Evolutionary conservation across 768 basidiomycete genomes (phyloP).

Genomic region (Mycena albidolilacea): DNA sequence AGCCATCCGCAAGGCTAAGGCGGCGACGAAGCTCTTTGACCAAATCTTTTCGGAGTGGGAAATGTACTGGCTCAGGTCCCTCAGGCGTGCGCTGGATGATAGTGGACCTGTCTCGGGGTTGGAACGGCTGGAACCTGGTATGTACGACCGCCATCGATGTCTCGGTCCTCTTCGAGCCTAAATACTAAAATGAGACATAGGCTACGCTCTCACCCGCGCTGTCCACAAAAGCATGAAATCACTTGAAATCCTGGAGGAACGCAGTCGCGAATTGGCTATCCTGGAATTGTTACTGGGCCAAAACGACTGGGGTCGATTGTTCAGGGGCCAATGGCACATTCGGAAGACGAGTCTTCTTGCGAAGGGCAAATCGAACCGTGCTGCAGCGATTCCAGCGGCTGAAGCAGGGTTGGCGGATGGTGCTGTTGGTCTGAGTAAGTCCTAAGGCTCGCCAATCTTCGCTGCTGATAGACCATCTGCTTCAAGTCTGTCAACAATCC

Average conservation of each 20-base stretch:
- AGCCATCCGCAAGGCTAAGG: slow-evolving; percentile 11
- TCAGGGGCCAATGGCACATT: slow-evolving; percentile 26
- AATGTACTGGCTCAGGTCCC: not conserved
- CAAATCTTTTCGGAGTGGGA: slow-evolving; percentile 6
- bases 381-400: not conserved
- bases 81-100: too few species aligned
- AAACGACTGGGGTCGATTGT: slow-evolving; percentile 6
- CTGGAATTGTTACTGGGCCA: slow-evolving; percentile 4
- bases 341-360: not conserved
- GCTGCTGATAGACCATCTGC: not conserved
- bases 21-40: slow-evolving; percentile 5
- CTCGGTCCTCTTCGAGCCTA: not conserved
- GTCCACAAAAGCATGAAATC: slow-evolving; percentile 16
- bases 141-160: not conserved
- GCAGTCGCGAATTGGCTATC: not conserved
- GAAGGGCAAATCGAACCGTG: not conserved
- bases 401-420: not conserved
- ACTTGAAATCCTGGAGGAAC: slow-evolving; percentile 10
- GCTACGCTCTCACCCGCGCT: slow-evolving; percentile 24
- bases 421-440: slow-evolving; percentile 9
- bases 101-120: not conserved
- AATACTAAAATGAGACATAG: not conserved
- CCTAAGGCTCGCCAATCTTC: not conserved
- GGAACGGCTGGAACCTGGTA: slow-evolving; percentile 30
- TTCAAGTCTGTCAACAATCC: slow-evolving; percentile 19